Evolutionary conservation across 192 early-diverging fungal species (phyloP), one percentile per base, ranked within the genome.

Genomic region (Coemansia sp.): DNA sequence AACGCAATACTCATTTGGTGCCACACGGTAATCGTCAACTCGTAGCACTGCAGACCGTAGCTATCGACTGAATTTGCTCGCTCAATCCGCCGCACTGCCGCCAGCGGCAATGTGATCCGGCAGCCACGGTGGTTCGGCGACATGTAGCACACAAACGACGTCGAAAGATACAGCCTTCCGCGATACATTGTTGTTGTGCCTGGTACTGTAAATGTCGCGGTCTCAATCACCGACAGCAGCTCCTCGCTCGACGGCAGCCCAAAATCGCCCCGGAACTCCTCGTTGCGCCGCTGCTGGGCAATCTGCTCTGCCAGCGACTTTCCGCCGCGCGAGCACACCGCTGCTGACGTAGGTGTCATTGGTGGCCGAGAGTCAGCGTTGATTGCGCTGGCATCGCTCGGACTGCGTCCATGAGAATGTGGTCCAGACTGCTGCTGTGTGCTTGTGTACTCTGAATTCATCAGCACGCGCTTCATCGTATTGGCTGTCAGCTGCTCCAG

Each of bases 21-120:
- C 87, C 94, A 93, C 12, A 91, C 90, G 2, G 92, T 89, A 42
- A 99, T 89, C 2, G 88, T 84, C 38, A 99, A 83, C 50, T 90
- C 87, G 24, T 81, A 84, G 67, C 82, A 76, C 21, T 56, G 66
- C 44, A 53, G 34, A 1, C 58, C 42, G 52, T 58, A 28, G 64
- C 79, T 70, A 0, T 84, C 81, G 17, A 81, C 74, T n/a, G 84
- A 75, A 64, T 88, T 91, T 53, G 92, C 71, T 15, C 92, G 83
- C 73, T 99, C 97, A 10, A 99, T 95, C 7, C 93, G 85, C 56
- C 91, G 90, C 54, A 99, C 86, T 2, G 93, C 93, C 66, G 86
- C 95, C 48, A 96, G 88, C 12, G 94, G 97, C 8, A 98, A 68
- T 0, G 88, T 85, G 26, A 97, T 71, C 25, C 87, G 86, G 57